These are phyloP conservation scores for Trifolium pratense DNA, from an alignment of 306 rosid genomes.

Conservation along the genomic window DNA sequence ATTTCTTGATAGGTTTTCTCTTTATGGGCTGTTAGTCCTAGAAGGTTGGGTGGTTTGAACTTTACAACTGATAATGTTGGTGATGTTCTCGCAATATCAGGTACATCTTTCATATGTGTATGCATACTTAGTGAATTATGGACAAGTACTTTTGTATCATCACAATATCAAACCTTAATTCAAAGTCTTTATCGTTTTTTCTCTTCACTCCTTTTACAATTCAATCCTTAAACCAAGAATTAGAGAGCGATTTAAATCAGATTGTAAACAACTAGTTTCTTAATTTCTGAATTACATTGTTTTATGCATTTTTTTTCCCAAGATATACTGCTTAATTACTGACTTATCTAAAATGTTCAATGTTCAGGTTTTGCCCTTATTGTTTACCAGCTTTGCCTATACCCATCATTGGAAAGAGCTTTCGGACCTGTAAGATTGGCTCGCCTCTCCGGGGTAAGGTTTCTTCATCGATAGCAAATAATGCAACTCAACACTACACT, in stretches of 20 bases:
- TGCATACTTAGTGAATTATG: neutral
- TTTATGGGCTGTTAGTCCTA: constrained; percentile 82
- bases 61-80: constrained; percentile 56
- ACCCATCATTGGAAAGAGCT: constrained; percentile 53
- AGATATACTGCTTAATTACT: constrained; percentile 3
- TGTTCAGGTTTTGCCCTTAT: constrained; percentile 62
- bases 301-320: neutral
- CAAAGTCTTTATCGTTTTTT: neutral
- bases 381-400: constrained; percentile 60
- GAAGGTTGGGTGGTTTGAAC: constrained; percentile 65
- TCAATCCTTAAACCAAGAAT: no score
- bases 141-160: neutral
- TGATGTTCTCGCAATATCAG: constrained; percentile 1
- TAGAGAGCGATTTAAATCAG: no score
- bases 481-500: neutral
- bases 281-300: neutral
- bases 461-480: neutral
- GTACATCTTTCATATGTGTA: neutral
- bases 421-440: constrained; percentile 51
- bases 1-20: constrained; percentile 62
- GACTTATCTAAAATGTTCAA: neutral
- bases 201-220: neutral
- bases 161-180: neutral
- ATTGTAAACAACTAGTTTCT: no score
- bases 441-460: constrained; percentile 61